These are phyloP conservation scores for Leishmania turanica DNA, from an alignment of 208 protist genomes.

Conservation along the genomic window DNA sequence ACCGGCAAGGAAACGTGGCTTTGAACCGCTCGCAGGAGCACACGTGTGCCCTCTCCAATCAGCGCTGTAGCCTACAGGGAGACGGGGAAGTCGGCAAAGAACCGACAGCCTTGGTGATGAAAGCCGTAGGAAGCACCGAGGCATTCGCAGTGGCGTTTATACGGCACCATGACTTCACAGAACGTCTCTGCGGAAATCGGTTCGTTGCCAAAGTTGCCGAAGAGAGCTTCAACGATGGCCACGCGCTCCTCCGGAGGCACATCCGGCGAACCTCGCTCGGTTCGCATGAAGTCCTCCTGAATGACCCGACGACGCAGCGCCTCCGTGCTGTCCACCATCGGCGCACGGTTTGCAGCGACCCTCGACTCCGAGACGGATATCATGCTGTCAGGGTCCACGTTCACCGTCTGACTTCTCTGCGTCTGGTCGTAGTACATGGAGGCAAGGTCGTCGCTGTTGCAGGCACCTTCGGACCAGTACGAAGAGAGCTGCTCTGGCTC, in stretches of 20 bases:
- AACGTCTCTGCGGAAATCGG: conserved; percentile 32
- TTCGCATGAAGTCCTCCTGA: conserved; percentile 21
- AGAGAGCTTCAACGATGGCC: conserved; percentile 20
- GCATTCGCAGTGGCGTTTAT: conserved; percentile 32
- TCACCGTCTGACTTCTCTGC: conserved; percentile 14
- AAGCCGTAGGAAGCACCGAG: conserved; percentile 41
- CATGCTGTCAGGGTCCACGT: conserved; percentile 9
- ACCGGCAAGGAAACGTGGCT: not conserved
- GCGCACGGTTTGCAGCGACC: not conserved
- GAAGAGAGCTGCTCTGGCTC: not conserved
- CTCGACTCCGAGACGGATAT: not conserved
- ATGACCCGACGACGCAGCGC: conserved; percentile 30
- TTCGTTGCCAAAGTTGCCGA: conserved; percentile 16
- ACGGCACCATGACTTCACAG: conserved; percentile 33
- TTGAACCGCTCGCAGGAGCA: not conserved
- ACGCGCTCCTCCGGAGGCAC: conserved; percentile 24
- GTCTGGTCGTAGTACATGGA: not conserved
- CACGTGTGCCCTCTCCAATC: not conserved
- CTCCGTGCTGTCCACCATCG: conserved; percentile 10
- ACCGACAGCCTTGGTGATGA: conserved; percentile 24
- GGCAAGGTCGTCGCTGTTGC: conserved; percentile 11
- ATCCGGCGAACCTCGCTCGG: conserved; percentile 12
- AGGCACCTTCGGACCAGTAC: not conserved
- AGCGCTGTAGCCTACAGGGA: not conserved
- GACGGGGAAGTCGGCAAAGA: not conserved